Percentiles rank a stretch among this genome's conserved stretches.
These are phyloP conservation scores for Fusarium sp. DNA, from an alignment of 2,329 filamentous ascomycete genomes.

Conservation along the genomic window DNA sequence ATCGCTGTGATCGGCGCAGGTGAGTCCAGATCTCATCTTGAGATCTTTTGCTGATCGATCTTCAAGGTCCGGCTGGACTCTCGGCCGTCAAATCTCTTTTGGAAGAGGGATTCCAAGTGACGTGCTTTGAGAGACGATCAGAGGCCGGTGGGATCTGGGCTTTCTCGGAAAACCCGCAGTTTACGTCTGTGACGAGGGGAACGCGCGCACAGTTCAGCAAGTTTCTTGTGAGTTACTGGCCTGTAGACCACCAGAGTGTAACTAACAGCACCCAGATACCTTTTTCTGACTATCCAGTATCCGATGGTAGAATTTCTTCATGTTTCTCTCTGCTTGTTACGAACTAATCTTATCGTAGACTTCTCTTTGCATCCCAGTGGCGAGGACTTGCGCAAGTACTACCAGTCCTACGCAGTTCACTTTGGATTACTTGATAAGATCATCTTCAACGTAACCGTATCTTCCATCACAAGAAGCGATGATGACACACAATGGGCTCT, in stretches of 20 bases:
- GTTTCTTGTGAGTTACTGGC: conserved; percentile 31
- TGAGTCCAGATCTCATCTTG: not conserved
- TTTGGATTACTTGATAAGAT: conserved; percentile 34
- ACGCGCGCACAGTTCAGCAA: conserved; percentile 42
- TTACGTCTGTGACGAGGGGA: conserved; percentile 35
- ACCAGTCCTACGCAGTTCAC: conserved; percentile 36
- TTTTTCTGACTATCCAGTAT: conserved; percentile 41
- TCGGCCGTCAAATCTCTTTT: conserved; percentile 38
- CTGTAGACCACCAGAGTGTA: too few species aligned
- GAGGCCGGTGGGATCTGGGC: conserved; percentile 41
- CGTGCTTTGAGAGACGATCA: conserved; percentile 37
- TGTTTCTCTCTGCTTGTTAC: too few species aligned
- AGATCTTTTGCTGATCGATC: not conserved
- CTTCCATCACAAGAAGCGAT: conserved; percentile 22
- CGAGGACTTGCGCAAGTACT: conserved; percentile 31
- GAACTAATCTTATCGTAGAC: conserved; percentile 13
- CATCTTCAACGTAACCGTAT: conserved; percentile 23
- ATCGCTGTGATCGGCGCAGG: conserved; percentile 40
- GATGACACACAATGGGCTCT: conserved; percentile 35
- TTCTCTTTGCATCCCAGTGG: conserved; percentile 28
- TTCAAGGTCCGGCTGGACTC: conserved; percentile 36
- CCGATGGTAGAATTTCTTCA: conserved; percentile 23
- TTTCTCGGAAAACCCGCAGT: conserved; percentile 32
- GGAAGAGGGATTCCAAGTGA: conserved; percentile 41
- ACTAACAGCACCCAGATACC: conserved; percentile 19